phyloP scores from a whole-genome alignment of 2,329 filamentous ascomycete species.

The Pseudogymnoascus sp. region DNA sequence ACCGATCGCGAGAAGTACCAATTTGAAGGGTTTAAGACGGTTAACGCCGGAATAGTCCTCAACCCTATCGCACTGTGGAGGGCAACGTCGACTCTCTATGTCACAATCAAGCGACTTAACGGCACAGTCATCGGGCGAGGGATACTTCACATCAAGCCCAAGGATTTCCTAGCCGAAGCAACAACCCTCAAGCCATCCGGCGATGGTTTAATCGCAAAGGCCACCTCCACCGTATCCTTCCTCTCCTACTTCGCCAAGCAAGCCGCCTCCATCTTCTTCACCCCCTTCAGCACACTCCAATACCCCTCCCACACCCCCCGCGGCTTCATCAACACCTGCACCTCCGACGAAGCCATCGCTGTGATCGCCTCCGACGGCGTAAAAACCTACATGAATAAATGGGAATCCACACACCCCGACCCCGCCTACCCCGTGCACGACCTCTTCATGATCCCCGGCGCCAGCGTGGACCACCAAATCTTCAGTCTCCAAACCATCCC shows the following conservation, averaged over 20 bases:
- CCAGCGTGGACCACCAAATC: conserved; percentile 54
- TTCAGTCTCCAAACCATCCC: conserved; percentile 54
- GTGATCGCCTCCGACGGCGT: conserved; percentile 46
- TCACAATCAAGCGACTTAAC: conserved; percentile 41
- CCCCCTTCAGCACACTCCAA: conserved; percentile 46
- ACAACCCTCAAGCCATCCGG: conserved; percentile 45
- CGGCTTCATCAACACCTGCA: conserved; percentile 46
- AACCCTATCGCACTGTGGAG: conserved; percentile 49
- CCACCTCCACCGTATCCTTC: conserved; percentile 40
- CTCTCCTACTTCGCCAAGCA: conserved; percentile 47
- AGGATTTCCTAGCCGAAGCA: conserved; percentile 47
- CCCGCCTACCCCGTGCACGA: conserved; percentile 34
- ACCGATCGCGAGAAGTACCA: conserved; percentile 43
- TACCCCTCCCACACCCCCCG: conserved; percentile 40
- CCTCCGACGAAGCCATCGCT: conserved; percentile 31
- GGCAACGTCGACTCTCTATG: conserved; percentile 53
- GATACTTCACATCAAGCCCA: conserved; percentile 46
- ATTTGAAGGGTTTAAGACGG: conserved; percentile 54
- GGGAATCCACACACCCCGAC: conserved; percentile 38
- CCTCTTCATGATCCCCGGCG: conserved; percentile 54
- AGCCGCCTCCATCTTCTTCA: conserved; percentile 43
- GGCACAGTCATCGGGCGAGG: conserved; percentile 46
- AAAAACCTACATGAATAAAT: conserved; percentile 45
- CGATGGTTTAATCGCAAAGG: conserved; percentile 35
- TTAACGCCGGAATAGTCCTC: conserved; percentile 51